phyloP scores from a whole-genome alignment of 148 eudicot genomes.

The Camellia granthamiana region DNA sequence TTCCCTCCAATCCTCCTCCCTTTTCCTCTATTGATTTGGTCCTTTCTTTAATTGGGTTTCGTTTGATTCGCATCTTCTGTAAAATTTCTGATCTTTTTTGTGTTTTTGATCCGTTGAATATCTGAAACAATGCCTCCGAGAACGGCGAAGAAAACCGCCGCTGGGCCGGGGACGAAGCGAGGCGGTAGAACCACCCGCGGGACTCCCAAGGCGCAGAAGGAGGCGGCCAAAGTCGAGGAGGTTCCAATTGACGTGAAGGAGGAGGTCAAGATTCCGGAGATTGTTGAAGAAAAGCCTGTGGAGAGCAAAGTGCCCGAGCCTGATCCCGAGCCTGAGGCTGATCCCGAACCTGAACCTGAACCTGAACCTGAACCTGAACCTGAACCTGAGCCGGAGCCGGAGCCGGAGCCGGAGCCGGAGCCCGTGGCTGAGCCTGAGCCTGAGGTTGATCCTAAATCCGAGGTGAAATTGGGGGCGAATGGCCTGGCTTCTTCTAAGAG shows the following conservation, averaged over 20 bases:
- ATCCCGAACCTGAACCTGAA: not conserved
- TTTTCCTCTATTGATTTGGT: not conserved
- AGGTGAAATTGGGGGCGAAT: not conserved
- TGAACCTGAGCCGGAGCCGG: too few species aligned
- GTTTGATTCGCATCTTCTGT: not conserved
- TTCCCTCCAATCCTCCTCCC: not conserved
- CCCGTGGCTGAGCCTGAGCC: constrained; percentile 4
- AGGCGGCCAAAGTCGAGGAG: constrained; percentile 14
- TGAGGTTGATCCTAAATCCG: not conserved
- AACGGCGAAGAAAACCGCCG: constrained; percentile 41
- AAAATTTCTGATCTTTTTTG: not conserved
- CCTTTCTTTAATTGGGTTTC: not conserved
- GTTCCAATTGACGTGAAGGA: constrained; percentile 12
- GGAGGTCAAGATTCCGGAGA: constrained; percentile 13
- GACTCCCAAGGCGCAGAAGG: constrained; percentile 23
- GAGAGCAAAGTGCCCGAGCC: not conserved
- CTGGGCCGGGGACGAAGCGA: constrained; percentile 49
- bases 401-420: too few species aligned
- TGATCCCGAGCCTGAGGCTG: not conserved
- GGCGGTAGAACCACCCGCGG: constrained; percentile 33
- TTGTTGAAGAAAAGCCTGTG: constrained; percentile 8
- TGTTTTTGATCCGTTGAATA: not conserved
- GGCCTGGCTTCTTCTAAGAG: constrained; percentile 8
- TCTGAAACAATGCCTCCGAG: constrained; percentile 53
- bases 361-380: not conserved